phyloP scores from a whole-genome alignment of 768 basidiomycete species.

The Lactarius tabidus region DNA sequence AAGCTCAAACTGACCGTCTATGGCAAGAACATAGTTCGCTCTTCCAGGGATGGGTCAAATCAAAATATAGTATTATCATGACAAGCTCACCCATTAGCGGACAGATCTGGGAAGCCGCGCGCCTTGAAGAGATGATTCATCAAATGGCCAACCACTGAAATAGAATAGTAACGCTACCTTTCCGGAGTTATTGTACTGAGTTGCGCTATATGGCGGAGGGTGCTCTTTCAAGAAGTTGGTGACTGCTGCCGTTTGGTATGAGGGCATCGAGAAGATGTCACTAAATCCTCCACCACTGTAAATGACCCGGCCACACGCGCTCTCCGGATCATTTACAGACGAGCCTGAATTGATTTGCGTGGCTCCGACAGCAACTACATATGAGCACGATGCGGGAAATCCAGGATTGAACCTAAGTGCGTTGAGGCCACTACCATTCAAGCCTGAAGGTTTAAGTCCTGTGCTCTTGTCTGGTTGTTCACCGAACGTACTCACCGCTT shows the following conservation, averaged over 20 bases:
- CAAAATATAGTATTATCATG: background rate
- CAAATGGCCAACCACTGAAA: background rate
- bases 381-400: conserved; percentile 45
- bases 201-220: conserved; percentile 34
- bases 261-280: conserved; percentile 38
- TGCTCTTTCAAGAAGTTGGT: conserved; percentile 31
- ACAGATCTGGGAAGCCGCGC: conserved; percentile 34
- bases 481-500: conserved; percentile 24
- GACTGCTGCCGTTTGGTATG: conserved; percentile 35
- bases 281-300: conserved; percentile 41
- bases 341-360: conserved; percentile 36
- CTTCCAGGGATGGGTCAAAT: background rate
- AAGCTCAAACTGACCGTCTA: too few species aligned
- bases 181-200: conserved; percentile 35
- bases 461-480: too few species aligned
- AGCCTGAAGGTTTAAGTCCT: too few species aligned
- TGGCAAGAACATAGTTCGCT: too few species aligned
- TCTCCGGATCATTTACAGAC: conserved; percentile 35
- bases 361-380: conserved; percentile 36
- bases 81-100: conserved; percentile 34
- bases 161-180: conserved; percentile 19
- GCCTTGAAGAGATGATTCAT: conserved; percentile 5
- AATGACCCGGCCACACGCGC: conserved; percentile 36
- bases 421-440: background rate
- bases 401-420: conserved; percentile 39